These are phyloP conservation scores for Ottelia alismoides DNA, from an alignment of 106 monocot genomes.

Conservation along the genomic window DNA sequence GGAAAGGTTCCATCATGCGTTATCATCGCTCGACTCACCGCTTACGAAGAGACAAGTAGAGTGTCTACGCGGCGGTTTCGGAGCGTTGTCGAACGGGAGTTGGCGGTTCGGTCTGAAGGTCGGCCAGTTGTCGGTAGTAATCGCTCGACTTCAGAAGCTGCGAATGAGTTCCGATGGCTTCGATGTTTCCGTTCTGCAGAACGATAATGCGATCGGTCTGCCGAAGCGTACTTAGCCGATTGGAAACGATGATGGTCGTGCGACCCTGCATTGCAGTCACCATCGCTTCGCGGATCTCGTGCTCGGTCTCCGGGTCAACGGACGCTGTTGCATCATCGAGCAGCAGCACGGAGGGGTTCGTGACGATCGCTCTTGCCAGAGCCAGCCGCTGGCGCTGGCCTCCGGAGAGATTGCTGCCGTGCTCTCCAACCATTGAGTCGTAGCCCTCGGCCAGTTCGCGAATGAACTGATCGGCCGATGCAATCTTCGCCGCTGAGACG, in stretches of 20 bases:
- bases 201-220: conserved; percentile 2
- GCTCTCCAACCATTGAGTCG: conserved; percentile 9
- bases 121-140: no score
- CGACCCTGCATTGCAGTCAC: background rate
- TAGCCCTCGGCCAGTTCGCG: conserved; percentile 2
- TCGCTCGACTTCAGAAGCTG: no score
- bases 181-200: background rate
- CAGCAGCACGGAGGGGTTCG: conserved; percentile 4
- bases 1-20: no score
- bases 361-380: conserved; percentile 7
- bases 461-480: conserved; percentile 4
- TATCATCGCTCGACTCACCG: no score
- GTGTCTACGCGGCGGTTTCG: no score
- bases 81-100: no score
- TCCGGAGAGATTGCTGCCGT: conserved; percentile 5
- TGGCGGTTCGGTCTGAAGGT: no score
- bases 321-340: conserved; percentile 5
- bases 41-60: no score
- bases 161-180: background rate
- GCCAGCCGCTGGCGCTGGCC: conserved; percentile 4
- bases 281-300: conserved; percentile 1
- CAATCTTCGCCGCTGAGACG: conserved; percentile 1
- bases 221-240: background rate
- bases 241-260: background rate
- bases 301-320: conserved; percentile 2